Percentiles rank a stretch among this genome's conserved stretches.
Conservation (phyloP, 2,329 filamentous ascomycete genomes). For the Ascomycota sp. region DNA sequence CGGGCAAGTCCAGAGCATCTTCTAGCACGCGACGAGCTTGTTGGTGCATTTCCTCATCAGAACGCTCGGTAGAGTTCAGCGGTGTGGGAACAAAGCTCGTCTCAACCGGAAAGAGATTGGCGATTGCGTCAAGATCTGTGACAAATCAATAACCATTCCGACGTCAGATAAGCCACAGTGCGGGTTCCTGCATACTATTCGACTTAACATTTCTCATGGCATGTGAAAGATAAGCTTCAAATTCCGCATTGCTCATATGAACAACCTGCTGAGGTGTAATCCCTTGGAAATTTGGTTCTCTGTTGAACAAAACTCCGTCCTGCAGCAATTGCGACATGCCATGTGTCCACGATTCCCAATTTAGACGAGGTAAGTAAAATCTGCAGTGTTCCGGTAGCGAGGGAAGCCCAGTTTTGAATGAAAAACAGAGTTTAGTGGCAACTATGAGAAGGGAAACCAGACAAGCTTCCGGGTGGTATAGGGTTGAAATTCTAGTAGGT, state of each 20-base stretch:
- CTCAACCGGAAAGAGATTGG: too few relatives aligned
- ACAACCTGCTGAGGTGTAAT: constrained; percentile 42
- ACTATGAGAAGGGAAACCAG: constrained; percentile 53
- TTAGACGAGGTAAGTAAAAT: constrained; percentile 17
- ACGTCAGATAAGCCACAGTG: neutral
- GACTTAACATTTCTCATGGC: constrained; percentile 13
- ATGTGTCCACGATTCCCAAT: constrained; percentile 54
- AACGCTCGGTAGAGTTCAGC: too few relatives aligned
- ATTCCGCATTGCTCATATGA: constrained; percentile 34
- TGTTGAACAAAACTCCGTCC: constrained; percentile 3
- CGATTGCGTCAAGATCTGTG: too few relatives aligned
- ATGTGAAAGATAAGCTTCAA: constrained; percentile 43
- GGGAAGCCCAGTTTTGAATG: constrained; percentile 39
- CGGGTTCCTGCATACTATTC: constrained; percentile 9
- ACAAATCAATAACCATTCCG: too few relatives aligned
- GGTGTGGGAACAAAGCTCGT: too few relatives aligned
- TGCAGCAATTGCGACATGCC: constrained; percentile 16
- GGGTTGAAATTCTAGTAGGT: constrained; percentile 21
- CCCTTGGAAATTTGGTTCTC: constrained; percentile 20
- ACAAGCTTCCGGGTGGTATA: constrained; percentile 54
- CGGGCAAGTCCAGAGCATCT: too few relatives aligned
- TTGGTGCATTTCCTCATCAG: too few relatives aligned
- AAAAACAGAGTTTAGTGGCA: constrained; percentile 59
- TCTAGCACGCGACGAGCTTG: too few relatives aligned
- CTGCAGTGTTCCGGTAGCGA: constrained; percentile 7